Base-by-base conservation (phyloP, 208 protist species). In the Trypanosoma scelopori region DNA sequence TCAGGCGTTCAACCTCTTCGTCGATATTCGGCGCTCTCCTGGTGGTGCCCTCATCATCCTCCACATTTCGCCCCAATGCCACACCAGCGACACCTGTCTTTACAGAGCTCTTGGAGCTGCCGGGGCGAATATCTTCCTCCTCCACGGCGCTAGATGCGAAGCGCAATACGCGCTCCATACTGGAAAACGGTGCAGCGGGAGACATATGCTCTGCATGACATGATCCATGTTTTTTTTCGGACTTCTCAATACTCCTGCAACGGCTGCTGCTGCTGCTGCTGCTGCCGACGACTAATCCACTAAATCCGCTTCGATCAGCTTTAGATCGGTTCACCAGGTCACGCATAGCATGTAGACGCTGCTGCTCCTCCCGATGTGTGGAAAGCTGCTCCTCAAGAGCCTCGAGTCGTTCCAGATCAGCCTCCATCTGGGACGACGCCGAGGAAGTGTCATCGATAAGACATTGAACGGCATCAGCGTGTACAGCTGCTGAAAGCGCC, bases 401-500 rank as follows among this genome's bases (percentile, higher is more conserved):
- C 3, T 76, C 66, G 23, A 91, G 71, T 4, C 45, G 57, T 25
- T 85, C 81, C 45, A 85, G 75, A 32, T 94, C 83, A 37, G 55
- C 65, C 15, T 67, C 59, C n/a, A 82, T 85, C 45, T 85, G 83
- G 13, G 79, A 55, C 45, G 89, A 28, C 5, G 72, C 83, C 22
- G 56, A 56, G 42, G 68, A 74, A 5, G 71, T 76, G 55, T 89
- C 83, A 27, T 91, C 83, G 0, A 84, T 69, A 15, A 80, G 70
- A 48, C 77, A 85, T 49, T 84, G 70, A 27, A 91, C 42, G 1
- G 88, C 88, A 48, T 94, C 88, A 0, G 83, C 78, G 65, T 94
- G 88, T 32, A 92, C 81, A n/a, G 76, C 62, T 12, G 79, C 55
- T 15, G 84, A 90, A n/a, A 94, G 76, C 1, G 88, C 79, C 0